Percentiles rank a stretch among this genome's conserved stretches.
These are phyloP conservation scores for Paramecium bursaria DNA, from an alignment of 73 alveolate genomes.

Conservation along the genomic window DNA sequence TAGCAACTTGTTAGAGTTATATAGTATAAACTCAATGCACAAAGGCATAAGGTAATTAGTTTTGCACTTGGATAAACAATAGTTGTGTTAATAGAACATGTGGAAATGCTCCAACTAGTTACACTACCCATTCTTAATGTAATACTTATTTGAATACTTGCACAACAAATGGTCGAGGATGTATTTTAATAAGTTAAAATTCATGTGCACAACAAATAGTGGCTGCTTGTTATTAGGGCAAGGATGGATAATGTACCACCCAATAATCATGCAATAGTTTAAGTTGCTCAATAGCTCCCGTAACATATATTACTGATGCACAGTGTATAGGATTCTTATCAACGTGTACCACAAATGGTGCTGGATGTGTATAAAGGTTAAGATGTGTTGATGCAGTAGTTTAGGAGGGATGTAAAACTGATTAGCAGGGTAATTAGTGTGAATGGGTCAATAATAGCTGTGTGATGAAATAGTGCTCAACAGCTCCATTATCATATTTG, in stretches of 20 bases:
- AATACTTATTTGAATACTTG: neutral
- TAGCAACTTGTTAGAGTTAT: slow-evolving; percentile 1
- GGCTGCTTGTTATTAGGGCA: slow-evolving; percentile 37
- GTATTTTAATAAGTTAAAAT: neutral
- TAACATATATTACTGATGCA: slow-evolving; percentile 4
- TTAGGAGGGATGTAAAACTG: neutral
- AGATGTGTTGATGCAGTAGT: neutral
- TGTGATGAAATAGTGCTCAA: neutral
- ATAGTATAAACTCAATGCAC: neutral
- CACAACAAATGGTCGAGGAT: slow-evolving; percentile 39
- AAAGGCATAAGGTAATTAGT: neutral
- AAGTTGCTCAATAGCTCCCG: neutral
- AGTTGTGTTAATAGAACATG: slow-evolving; percentile 41
- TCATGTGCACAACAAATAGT: neutral
- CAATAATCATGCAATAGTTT: slow-evolving; percentile 10
- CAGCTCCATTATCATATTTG: slow-evolving; percentile 19
- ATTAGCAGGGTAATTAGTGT: neutral
- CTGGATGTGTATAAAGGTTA: neutral
- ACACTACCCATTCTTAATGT: neutral
- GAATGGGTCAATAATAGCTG: slow-evolving; percentile 28
- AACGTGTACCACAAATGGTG: slow-evolving; percentile 33
- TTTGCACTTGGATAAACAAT: neutral
- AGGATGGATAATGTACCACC: neutral
- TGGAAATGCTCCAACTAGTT: slow-evolving; percentile 37
- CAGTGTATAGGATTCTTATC: neutral